Base-by-base conservation (phyloP, 1,284 basidiomycete species). In the Fomitopsis palustris region DNA sequence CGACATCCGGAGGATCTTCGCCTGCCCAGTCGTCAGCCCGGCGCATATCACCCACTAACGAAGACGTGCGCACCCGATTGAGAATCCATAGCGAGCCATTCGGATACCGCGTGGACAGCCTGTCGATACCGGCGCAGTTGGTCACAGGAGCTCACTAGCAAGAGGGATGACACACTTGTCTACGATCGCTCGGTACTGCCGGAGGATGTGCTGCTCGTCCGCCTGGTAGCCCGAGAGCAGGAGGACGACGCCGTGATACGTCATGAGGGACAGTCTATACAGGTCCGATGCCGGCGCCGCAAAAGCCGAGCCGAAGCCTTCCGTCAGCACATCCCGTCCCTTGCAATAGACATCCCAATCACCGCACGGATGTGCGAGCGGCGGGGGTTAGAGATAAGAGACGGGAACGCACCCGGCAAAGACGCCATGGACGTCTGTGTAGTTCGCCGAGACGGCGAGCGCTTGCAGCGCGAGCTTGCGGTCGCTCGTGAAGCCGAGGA, bases 401-500 rank as follows among this genome's bases (percentile, higher is more conserved):
- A 27, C 2, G 4, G 12, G 17, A 7, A 60, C 80, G 43, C 61
- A 88, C 86, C 88, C 87, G 41, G 90, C 81, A 69, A 92, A 92
- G 12, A 88, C 82, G 10, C 83, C 75, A 73, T 92, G 90, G 1
- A 89, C 83, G 63, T 92, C 90, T 12, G 77, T 76, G 64, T 81
- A 81, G 5, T 79, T 77, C 9, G 88, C 87, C 10, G 87, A 81
- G 6, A 92, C 82, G 1, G 85, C 81, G 4, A 92, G 76, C 0
- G 89, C 87, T 56, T 81, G 80, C 27, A 92, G 75, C 0, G 87
- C 90, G 0, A 88, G 74, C 57, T 78, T 80, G 29, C 89, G 75
- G 67, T 92, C 88, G 60, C 87, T 80, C 59, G 86, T 84, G 73
- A 87, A 92, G 0, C 90, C 90, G 23, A 92, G 77, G 66, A 90